These are phyloP conservation scores for Didymella keratinophila DNA, from an alignment of 2,329 filamentous ascomycete species.

Conservation along the genomic window DNA sequence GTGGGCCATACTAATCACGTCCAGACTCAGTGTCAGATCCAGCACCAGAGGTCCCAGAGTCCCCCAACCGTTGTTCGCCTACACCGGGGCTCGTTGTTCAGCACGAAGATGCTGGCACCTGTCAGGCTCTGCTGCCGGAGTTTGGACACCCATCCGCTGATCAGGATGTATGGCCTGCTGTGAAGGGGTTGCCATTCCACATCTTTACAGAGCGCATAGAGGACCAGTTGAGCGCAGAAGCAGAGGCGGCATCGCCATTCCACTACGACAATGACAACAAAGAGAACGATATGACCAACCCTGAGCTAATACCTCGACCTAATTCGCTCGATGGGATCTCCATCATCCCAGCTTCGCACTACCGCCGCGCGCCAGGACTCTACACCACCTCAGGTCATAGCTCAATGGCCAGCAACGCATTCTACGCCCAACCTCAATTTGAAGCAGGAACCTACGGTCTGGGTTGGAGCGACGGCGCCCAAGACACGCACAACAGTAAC, in stretches of 20 bases:
- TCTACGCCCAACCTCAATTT: conserved; percentile 15
- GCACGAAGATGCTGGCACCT: not conserved
- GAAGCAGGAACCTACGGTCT: conserved; percentile 25
- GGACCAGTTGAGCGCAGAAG: conserved; percentile 29
- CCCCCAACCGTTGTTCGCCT: not conserved
- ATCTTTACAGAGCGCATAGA: conserved; percentile 31
- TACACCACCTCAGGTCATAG: not conserved
- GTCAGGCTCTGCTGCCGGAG: not conserved
- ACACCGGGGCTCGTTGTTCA: not conserved
- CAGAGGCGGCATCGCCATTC: conserved; percentile 27
- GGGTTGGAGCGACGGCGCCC: conserved; percentile 18
- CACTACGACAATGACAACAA: conserved; percentile 35
- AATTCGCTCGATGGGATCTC: conserved; percentile 18
- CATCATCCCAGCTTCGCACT: conserved; percentile 28
- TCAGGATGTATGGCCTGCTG: conserved; percentile 18
- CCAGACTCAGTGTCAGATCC: not conserved
- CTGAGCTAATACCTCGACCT: conserved; percentile 7
- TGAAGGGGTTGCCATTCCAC: conserved; percentile 23
- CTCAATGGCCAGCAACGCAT: conserved; percentile 16
- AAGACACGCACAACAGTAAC: not conserved
- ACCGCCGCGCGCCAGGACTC: conserved; percentile 6
- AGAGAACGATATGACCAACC: conserved; percentile 25
- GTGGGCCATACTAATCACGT: not conserved
- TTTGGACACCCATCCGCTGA: not conserved
- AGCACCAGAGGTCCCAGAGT: not conserved